Evolutionary conservation across 148 eudicot species (phyloP).

Genomic region (Cornus controversa): DNA sequence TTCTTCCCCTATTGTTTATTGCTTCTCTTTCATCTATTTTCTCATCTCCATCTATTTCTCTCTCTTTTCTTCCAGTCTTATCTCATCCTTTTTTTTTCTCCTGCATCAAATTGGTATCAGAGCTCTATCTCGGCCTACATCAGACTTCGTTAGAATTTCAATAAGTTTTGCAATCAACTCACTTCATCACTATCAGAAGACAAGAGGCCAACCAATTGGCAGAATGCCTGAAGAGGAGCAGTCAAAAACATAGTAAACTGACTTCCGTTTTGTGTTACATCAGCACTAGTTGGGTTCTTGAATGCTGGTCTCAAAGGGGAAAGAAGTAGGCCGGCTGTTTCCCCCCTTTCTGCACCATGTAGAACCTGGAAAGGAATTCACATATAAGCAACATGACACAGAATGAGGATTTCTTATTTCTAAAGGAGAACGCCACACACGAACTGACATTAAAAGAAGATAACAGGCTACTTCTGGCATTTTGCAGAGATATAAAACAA

Average conservation of each 20-base stretch:
- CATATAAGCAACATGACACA: conserved; percentile 7
- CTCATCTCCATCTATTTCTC: too few relatives aligned
- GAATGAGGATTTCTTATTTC: not conserved
- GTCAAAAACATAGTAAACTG: conserved; percentile 91
- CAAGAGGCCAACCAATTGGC: conserved; percentile 71
- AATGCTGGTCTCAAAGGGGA: conserved; percentile 71
- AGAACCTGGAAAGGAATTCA: conserved; percentile 57
- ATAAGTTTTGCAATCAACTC: conserved; percentile 15
- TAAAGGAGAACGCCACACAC: not conserved
- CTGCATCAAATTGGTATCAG: too few relatives aligned
- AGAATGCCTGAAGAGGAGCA: conserved; percentile 89
- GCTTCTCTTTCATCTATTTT: too few relatives aligned
- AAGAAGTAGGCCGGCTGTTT: conserved; percentile 73
- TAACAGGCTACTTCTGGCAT: not conserved
- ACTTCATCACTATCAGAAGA: conserved; percentile 54
- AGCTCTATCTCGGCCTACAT: too few relatives aligned
- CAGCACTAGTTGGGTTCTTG: conserved; percentile 44
- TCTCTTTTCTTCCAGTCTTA: too few relatives aligned
- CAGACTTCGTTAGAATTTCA: not conserved
- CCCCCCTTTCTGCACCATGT: conserved; percentile 95
- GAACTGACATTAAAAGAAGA: conserved; percentile 6
- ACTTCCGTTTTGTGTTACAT: conserved; percentile 59
- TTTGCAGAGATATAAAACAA: not conserved
- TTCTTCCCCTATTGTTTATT: too few relatives aligned
- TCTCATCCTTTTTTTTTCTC: too few relatives aligned